Evolutionary conservation across 1,139 yeast species (phyloP).

Genomic region (Magnusiomyces ingens): DNA sequence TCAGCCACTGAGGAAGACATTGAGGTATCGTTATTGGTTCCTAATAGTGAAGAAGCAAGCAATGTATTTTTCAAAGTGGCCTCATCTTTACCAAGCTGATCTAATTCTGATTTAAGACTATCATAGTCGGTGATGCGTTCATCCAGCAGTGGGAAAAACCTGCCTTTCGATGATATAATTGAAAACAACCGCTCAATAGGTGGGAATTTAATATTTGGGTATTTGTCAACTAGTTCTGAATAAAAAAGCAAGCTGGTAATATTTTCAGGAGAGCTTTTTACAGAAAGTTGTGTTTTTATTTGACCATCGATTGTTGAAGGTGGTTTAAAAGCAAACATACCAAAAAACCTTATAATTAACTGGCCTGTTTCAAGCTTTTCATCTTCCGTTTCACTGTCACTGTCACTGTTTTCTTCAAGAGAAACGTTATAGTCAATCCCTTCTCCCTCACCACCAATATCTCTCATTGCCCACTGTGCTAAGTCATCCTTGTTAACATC

Average conservation of each 20-base stretch:
- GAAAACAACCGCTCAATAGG: no score
- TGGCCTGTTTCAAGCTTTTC: neutral
- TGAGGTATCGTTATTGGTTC: neutral
- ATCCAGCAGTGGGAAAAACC: neutral
- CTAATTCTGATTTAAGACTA: neutral
- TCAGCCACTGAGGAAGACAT: neutral
- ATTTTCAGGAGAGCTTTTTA: no score
- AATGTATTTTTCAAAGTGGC: no score
- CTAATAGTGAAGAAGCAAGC: neutral
- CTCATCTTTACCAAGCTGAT: neutral
- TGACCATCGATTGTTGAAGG: neutral
- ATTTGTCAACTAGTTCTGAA: no score
- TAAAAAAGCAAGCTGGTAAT: neutral
- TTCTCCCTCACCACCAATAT: conserved; percentile 7
- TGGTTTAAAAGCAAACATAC: neutral
- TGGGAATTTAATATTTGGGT: no score
- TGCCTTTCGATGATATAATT: neutral
- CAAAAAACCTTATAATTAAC: neutral
- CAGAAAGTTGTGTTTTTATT: neutral
- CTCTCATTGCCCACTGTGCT: neutral
- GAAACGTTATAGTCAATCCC: neutral
- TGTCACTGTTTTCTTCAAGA: neutral
- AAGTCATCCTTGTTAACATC: neutral
- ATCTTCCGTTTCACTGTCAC: neutral
- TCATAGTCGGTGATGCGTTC: neutral